Conservation (phyloP, 768 basidiomycete species). For the Collybiopsis luxurians region DNA sequence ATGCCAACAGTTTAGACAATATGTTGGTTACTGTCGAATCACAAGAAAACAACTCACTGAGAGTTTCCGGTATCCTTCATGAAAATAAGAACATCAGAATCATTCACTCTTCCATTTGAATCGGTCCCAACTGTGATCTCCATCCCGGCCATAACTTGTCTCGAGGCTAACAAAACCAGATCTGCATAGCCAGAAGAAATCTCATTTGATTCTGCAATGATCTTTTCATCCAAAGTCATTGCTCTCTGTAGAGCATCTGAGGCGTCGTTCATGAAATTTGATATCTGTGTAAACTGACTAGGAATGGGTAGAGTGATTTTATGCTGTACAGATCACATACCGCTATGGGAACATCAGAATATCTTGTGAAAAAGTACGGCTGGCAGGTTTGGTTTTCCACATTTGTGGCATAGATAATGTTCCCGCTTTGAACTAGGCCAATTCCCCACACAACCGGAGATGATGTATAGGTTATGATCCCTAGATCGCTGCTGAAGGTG, state of each 20-base stretch:
- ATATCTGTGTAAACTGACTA: too few relatives aligned
- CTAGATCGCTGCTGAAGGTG: conserved; percentile 38
- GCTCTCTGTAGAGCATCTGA: conserved; percentile 32
- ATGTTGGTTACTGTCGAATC: too few relatives aligned
- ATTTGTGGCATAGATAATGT: not conserved
- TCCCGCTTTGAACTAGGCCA: conserved; percentile 2
- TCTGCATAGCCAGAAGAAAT: conserved; percentile 39
- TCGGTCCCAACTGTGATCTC: conserved; percentile 41
- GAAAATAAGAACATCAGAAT: conserved; percentile 41
- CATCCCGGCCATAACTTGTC: conserved; percentile 43
- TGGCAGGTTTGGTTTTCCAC: not conserved
- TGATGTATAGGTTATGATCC: conserved; percentile 21
- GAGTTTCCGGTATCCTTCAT: conserved; percentile 46
- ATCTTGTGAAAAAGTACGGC: conserved; percentile 6
- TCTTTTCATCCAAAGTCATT: conserved; percentile 33
- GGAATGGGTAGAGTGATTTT: too few relatives aligned
- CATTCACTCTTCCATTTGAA: conserved; percentile 28
- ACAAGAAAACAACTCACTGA: conserved; percentile 27
- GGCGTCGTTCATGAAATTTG: conserved; percentile 27
- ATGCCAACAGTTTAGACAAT: too few relatives aligned
- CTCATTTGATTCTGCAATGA: conserved; percentile 30
- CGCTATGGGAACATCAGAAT: not conserved
- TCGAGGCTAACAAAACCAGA: conserved; percentile 38
- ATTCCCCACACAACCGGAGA: conserved; percentile 9
- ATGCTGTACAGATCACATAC: too few relatives aligned